Evolutionary conservation across 768 basidiomycete species (phyloP).

Genomic region (Agaricus sinodeliciosus): DNA sequence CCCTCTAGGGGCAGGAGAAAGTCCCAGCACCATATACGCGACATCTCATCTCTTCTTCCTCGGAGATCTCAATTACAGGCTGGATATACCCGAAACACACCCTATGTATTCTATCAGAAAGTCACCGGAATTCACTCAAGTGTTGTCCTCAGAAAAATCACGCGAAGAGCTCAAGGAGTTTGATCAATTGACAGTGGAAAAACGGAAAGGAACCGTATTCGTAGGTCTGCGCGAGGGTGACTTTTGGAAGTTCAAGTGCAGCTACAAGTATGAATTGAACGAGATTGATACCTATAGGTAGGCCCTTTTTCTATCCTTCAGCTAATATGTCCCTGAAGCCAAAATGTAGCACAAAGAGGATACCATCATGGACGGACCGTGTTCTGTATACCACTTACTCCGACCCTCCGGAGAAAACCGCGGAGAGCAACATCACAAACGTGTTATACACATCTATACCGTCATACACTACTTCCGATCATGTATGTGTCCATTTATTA

Average conservation of each 20-base stretch:
- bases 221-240: constrained; percentile 78
- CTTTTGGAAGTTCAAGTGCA: constrained; percentile 86
- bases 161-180: constrained; percentile 61
- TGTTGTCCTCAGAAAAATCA: constrained; percentile 40
- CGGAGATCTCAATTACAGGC: constrained; percentile 90
- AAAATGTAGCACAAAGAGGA: constrained; percentile 50
- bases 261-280: constrained; percentile 82
- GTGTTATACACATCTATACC: constrained; percentile 75
- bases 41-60: constrained; percentile 91
- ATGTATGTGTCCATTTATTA: constrained; percentile 41
- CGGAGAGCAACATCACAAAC: constrained; percentile 51
- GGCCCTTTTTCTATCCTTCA: constrained; percentile 13
- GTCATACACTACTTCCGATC: constrained; percentile 85
- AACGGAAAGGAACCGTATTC: constrained; percentile 57
- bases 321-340: neutral
- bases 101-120: constrained; percentile 30
- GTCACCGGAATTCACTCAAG: constrained; percentile 30
- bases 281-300: constrained; percentile 80
- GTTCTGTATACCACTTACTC: constrained; percentile 77
- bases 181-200: constrained; percentile 66
- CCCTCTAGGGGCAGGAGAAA: constrained; percentile 31
- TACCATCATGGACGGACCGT: constrained; percentile 91
- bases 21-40: constrained; percentile 62
- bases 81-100: constrained; percentile 56
- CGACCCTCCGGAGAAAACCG: constrained; percentile 48